Evolutionary conservation across 1,139 yeast genomes (phyloP).

Genomic region (Yamadazyma mexicana): DNA sequence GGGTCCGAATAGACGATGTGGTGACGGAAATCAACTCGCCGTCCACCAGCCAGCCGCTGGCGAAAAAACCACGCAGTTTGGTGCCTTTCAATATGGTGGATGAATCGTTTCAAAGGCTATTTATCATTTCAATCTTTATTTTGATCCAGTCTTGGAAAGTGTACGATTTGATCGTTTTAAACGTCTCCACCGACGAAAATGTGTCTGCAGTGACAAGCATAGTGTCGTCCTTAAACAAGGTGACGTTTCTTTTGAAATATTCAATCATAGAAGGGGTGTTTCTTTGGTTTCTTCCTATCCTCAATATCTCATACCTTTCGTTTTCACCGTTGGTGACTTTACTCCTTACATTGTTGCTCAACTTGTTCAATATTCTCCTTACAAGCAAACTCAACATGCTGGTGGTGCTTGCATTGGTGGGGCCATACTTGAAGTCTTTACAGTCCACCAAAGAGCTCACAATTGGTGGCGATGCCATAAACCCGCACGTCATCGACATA

Average conservation of each 20-base stretch:
- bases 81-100: conserved; percentile 64
- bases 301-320: conserved; percentile 72
- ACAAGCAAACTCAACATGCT: conserved; percentile 42
- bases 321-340: conserved; percentile 58
- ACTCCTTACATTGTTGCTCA: conserved; percentile 36
- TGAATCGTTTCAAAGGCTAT: conserved; percentile 76
- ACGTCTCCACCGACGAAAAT: conserved; percentile 25
- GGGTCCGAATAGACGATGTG: conserved; percentile 16
- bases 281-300: conserved; percentile 66
- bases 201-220: neutral
- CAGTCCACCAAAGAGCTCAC: conserved; percentile 60
- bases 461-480: conserved; percentile 58
- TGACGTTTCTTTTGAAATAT: conserved; percentile 69
- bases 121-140: conserved; percentile 64
- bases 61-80: conserved; percentile 20
- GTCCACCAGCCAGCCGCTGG: neutral
- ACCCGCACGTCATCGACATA: conserved; percentile 51
- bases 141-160: conserved; percentile 80
- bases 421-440: conserved; percentile 50
- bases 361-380: conserved; percentile 40
- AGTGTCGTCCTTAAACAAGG: conserved; percentile 35
- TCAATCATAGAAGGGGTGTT: conserved; percentile 69
- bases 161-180: conserved; percentile 60
- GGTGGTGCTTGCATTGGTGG: conserved; percentile 29
- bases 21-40: conserved; percentile 11